Evolutionary conservation across 2,329 filamentous ascomycete species (phyloP), one percentile per base, ranked within the genome.

Genomic region (Alternaria sp.): DNA sequence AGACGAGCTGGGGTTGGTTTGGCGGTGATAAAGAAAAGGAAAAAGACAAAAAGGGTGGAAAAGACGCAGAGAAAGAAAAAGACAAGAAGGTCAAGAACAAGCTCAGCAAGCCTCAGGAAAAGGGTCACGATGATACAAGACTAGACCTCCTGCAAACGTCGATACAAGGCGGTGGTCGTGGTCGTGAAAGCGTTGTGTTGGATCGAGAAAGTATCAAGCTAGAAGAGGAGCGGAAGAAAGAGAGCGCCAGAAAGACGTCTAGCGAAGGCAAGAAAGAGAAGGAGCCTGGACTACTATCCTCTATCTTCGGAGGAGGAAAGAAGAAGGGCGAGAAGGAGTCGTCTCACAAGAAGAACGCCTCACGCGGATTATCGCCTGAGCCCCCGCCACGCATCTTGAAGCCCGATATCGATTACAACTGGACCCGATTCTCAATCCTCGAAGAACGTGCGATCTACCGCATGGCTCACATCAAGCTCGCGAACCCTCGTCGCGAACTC

Each of bases 401-500:
- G 66, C 91, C 95, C 5, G 94, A 98, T 74, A 86, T 97, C 64
- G 94, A 98, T 79, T 99, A 97, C 80, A 92, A 93, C 70, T 99
- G 95, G 92, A 95, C 93, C 1, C 86, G 95, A 44, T 99, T 98
- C 74, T 93, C 93, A 12, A 94, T 99, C 55, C 84, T 97, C 56
- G 94, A 98, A 79, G 95, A 99, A 81, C 87, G 95, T 60, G 95
- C 95, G 20, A 99, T 99, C 61, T 99, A 99, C 80, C 89, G 95
- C 63, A 97, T 99, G 92, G 95, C 95, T 18, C 95, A 99, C 77
- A 96, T 98, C 81, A 99, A 99, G 80, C 87, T 99, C 63, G 95
- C 95, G n/a, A 98, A 99, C 75, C 95, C 95, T 38, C 90, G 94
- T 45, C 90, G 95, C 57, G 92, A 94, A 41, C 82, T 99, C 53